Evolutionary conservation across 2,329 filamentous ascomycete species (phyloP).

Genomic region (Corinectria fuckeliana): DNA sequence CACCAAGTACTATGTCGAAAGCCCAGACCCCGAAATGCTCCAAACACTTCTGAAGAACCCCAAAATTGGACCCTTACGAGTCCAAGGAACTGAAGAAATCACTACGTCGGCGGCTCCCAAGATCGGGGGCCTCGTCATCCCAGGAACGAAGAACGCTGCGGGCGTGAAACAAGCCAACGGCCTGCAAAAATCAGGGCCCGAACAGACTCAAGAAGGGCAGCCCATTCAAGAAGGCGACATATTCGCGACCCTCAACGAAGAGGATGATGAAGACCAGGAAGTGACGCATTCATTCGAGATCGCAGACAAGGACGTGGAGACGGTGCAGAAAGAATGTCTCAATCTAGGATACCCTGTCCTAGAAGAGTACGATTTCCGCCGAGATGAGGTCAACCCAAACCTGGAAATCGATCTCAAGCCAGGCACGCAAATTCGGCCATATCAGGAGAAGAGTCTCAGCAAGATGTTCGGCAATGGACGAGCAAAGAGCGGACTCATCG

Average conservation of each 20-base stretch:
- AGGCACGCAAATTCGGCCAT: slow-evolving; percentile 87
- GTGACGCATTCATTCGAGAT: slow-evolving; percentile 96
- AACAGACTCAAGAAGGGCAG: slow-evolving; percentile 54
- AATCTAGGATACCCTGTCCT: slow-evolving; percentile 86
- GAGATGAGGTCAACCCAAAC: slow-evolving; percentile 87
- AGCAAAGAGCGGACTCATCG: slow-evolving; percentile 96
- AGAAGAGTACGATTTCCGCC: slow-evolving; percentile 96
- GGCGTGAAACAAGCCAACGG: slow-evolving; percentile 77
- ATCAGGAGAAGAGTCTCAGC: slow-evolving; percentile 95
- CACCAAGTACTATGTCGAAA: slow-evolving; percentile 94
- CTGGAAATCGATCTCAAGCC: slow-evolving; percentile 93
- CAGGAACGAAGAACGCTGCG: slow-evolving; percentile 91
- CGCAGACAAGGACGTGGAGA: slow-evolving; percentile 79
- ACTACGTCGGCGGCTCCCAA: slow-evolving; percentile 84
- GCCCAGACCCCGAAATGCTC: slow-evolving; percentile 83
- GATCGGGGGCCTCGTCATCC: slow-evolving; percentile 87
- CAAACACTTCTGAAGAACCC: slow-evolving; percentile 86
- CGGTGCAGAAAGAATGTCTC: slow-evolving; percentile 87
- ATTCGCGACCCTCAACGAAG: slow-evolving; percentile 76
- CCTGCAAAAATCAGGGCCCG: slow-evolving; percentile 39
- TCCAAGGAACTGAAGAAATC: slow-evolving; percentile 75
- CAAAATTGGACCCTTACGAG: slow-evolving; percentile 78
- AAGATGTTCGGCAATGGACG: slow-evolving; percentile 99
- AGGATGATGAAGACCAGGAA: slow-evolving; percentile 85
- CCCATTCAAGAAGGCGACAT: slow-evolving; percentile 69